phyloP scores from a whole-genome alignment of 257 asterid genomes.

The Lavandula angustifolia region DNA sequence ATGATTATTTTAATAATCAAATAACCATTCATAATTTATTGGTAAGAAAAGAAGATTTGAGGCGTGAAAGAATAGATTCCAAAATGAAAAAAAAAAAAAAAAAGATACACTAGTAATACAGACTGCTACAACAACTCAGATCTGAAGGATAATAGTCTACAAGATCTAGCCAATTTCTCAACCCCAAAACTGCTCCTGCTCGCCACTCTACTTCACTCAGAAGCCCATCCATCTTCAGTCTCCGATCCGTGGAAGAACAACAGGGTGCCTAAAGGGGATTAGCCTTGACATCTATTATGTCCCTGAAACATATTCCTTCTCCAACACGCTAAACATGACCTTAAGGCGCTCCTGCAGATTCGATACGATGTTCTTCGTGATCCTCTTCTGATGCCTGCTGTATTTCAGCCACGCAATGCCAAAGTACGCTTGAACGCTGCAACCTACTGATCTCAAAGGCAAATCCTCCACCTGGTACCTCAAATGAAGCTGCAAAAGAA shows the following conservation, averaged over 20 bases:
- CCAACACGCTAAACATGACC: constrained; percentile 74
- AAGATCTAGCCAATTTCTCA: neutral
- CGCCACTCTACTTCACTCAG: constrained; percentile 14
- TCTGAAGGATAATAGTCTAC: neutral
- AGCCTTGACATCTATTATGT: neutral
- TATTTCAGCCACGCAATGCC: constrained; percentile 87
- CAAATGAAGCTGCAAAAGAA: constrained; percentile 70
- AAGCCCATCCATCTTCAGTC: too few relatives aligned
- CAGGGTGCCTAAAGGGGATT: too few relatives aligned
- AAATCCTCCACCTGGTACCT: constrained; percentile 82
- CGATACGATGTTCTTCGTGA: constrained; percentile 67
- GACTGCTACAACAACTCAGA: constrained; percentile 25
- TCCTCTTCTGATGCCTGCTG: constrained; percentile 72
- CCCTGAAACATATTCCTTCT: constrained; percentile 82
- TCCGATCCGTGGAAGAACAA: too few relatives aligned
- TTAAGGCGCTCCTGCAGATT: constrained; percentile 79
- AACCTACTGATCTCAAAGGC: constrained; percentile 70
- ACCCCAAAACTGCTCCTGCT: constrained; percentile 23
- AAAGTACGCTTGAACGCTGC: constrained; percentile 72
- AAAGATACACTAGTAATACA: too few relatives aligned
- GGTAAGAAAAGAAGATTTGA: too few relatives aligned
- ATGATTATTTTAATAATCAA: too few relatives aligned
- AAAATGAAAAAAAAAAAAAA: too few relatives aligned
- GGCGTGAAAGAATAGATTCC: too few relatives aligned
- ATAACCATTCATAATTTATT: too few relatives aligned